phyloP scores from a whole-genome alignment of 2,329 filamentous ascomycete species.

The Fonsecaea pugnacius region DNA sequence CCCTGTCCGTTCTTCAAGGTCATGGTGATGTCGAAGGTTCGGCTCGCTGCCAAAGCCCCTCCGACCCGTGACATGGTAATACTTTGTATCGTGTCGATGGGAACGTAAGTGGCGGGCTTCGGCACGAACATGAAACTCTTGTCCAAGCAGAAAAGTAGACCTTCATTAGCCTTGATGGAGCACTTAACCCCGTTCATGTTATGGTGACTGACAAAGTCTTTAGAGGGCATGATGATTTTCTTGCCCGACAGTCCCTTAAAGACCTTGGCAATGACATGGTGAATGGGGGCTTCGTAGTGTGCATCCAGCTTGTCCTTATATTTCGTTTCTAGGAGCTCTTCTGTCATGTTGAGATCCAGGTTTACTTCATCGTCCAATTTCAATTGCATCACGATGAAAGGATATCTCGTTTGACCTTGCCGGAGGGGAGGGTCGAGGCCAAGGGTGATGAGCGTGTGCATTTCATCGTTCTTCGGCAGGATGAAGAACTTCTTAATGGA shows the following conservation, averaged over 20 bases:
- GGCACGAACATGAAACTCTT: conserved; percentile 99
- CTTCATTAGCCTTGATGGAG: conserved; percentile 99
- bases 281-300: conserved; percentile 91
- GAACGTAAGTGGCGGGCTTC: conserved; percentile 96
- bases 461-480: conserved; percentile 96
- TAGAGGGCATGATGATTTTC: conserved; percentile 90
- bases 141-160: conserved; percentile 94
- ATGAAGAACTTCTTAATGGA: conserved; percentile 99
- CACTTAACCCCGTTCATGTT: conserved; percentile 96
- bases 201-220: conserved; percentile 89
- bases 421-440: conserved; percentile 92
- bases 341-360: conserved; percentile 93
- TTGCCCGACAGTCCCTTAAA: conserved; percentile 94
- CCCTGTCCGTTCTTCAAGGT: conserved; percentile 83
- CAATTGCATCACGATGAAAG: conserved; percentile 98
- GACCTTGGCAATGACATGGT: conserved; percentile 91
- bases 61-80: conserved; percentile 96
- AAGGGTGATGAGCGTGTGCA: conserved; percentile 92
- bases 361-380: conserved; percentile 98
- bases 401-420: conserved; percentile 96
- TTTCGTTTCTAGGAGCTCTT: conserved; percentile 66
- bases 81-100: conserved; percentile 87
- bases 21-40: conserved; percentile 96
- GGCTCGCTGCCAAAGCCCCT: conserved; percentile 87
- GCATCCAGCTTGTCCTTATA: conserved; percentile 88